Conservation (phyloP, 495 filamentous ascomycete species). For the Hypoxylon lienhwacheense region DNA sequence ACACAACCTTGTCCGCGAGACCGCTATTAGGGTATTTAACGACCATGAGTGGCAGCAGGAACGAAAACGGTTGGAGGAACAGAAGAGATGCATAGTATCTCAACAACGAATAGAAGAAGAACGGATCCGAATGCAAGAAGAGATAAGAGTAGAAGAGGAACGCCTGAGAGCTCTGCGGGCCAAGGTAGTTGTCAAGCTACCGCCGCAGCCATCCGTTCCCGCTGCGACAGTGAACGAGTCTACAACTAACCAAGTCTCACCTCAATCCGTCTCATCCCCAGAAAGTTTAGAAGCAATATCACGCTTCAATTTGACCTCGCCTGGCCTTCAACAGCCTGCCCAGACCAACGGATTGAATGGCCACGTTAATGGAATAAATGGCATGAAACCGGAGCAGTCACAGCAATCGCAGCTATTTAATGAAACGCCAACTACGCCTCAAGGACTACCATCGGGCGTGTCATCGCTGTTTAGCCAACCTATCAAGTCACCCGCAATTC, state of each 20-base stretch:
- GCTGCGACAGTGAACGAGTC: constrained; percentile 2
- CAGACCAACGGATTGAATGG: constrained; percentile 15
- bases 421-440: background rate
- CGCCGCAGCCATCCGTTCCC: constrained; percentile 39
- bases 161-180: constrained; percentile 47
- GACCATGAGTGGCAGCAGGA: constrained; percentile 52
- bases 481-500: background rate
- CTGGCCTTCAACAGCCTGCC: constrained; percentile 8
- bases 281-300: background rate
- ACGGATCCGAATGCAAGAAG: constrained; percentile 51
- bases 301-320: background rate
- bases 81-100: constrained; percentile 45
- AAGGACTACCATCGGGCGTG: background rate
- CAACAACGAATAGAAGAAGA: constrained; percentile 54
- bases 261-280: background rate
- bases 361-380: constrained; percentile 12
- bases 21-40: constrained; percentile 55
- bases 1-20: constrained; percentile 65
- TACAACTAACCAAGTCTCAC: background rate
- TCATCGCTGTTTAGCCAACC: constrained; percentile 15
- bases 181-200: constrained; percentile 47
- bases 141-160: constrained; percentile 45
- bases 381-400: constrained; percentile 13
- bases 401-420: constrained; percentile 8
- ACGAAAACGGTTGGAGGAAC: constrained; percentile 49